Evolutionary conservation across 495 filamentous ascomycete species (phyloP).

Genomic region (Cairneyella variabilis): DNA sequence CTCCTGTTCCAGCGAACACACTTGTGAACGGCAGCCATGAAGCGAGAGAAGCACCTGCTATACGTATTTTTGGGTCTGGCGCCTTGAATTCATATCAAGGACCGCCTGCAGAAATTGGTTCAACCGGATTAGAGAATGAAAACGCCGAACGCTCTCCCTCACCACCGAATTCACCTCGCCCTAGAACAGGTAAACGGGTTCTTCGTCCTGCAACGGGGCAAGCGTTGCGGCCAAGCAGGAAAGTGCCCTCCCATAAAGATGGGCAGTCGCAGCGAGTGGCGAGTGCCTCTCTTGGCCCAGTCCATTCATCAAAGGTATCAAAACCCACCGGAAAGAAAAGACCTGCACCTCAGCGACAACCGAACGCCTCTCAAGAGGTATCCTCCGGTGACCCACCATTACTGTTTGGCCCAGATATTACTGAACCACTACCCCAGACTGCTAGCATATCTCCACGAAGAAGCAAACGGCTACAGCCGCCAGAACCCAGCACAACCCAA

Average conservation of each 20-base stretch:
- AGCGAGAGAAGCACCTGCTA: constrained; percentile 11
- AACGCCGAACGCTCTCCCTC: constrained; percentile 13
- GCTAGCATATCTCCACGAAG: constrained; percentile 2
- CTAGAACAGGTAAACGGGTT: constrained; percentile 13
- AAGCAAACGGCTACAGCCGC: constrained; percentile 12
- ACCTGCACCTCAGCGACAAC: not conserved
- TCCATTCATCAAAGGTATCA: constrained; percentile 24
- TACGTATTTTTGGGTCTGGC: constrained; percentile 11
- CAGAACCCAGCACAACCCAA: not conserved
- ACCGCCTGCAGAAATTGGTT: constrained; percentile 13
- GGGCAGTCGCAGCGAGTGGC: constrained; percentile 6
- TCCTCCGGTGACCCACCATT: constrained; percentile 6
- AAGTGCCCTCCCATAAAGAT: constrained; percentile 16
- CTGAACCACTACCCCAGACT: constrained; percentile 3
- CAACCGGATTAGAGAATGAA: constrained; percentile 9
- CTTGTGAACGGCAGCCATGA: constrained; percentile 4
- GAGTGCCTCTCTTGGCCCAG: constrained; percentile 16
- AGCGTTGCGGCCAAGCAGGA: constrained; percentile 8
- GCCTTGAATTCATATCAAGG: constrained; percentile 2
- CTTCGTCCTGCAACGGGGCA: constrained; percentile 15
- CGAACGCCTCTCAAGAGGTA: constrained; percentile 12
- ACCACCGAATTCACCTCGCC: constrained; percentile 10
- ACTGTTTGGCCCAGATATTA: not conserved
- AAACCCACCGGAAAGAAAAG: constrained; percentile 19
- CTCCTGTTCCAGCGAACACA: constrained; percentile 3